A percentile compares a stretch with the other conserved stretches of the same genome.
Evolutionary conservation across 257 asterid genomes (phyloP).

Genomic region (Gardenia jasminoides): DNA sequence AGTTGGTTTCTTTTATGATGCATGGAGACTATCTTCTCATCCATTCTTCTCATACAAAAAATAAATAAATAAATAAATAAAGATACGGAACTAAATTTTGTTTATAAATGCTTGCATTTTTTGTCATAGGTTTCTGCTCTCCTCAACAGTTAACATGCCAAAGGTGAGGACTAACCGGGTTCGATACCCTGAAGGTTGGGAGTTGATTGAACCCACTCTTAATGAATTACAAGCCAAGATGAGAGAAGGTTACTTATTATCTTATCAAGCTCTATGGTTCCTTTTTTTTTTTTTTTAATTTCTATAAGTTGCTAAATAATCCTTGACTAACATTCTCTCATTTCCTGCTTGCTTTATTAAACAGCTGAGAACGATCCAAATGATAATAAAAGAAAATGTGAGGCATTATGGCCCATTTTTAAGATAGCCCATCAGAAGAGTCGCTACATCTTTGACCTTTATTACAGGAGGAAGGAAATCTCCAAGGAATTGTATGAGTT

Average conservation of each 20-base stretch:
- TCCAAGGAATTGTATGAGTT: constrained; percentile 83
- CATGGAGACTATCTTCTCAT: too few relatives aligned
- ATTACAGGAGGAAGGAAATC: constrained; percentile 73
- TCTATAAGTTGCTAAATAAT: background rate
- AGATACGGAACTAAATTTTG: too few relatives aligned
- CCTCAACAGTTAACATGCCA: constrained; percentile 51
- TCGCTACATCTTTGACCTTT: constrained; percentile 77
- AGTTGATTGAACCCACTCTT: constrained; percentile 86
- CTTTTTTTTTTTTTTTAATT: too few relatives aligned
- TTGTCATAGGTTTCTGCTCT: too few relatives aligned
- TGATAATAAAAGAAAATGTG: constrained; percentile 84
- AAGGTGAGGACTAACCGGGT: constrained; percentile 87
- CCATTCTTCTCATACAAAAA: too few relatives aligned
- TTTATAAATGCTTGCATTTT: too few relatives aligned
- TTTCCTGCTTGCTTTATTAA: constrained; percentile 4
- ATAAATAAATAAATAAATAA: too few relatives aligned
- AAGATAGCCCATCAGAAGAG: constrained; percentile 93
- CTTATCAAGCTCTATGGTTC: background rate
- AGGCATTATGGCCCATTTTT: constrained; percentile 88
- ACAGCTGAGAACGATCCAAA: constrained; percentile 89
- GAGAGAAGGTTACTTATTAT: constrained; percentile 67
- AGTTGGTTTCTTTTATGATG: too few relatives aligned
- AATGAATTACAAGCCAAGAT: constrained; percentile 80
- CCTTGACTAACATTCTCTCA: background rate
- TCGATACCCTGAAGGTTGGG: constrained; percentile 88